Evolutionary conservation across 2,329 filamentous ascomycete genomes (phyloP), one percentile per base, ranked within the genome.

Genomic region (Ustilaginoidea virens): DNA sequence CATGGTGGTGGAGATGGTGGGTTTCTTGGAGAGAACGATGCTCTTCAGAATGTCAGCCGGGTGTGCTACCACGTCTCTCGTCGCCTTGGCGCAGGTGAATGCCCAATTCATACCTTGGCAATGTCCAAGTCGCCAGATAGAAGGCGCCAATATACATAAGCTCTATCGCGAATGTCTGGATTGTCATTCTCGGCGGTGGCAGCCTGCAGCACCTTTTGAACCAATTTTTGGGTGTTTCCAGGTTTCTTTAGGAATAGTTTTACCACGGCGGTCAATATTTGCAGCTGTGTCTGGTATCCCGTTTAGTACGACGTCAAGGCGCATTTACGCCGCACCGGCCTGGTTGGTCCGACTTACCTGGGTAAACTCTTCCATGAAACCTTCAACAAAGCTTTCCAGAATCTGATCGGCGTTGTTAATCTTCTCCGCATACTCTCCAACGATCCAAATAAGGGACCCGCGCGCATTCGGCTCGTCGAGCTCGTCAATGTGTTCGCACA

Each of bases 321-420:
- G 7, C n/a, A 8, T 5, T 4, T 10, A 23, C 18, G 10, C 4
- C 12, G 17, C 22, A 20, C 19, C 10, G 5, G 18, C 14, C 6
- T 19, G 15, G 13, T 17, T 16, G 25, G 15, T 11, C 18, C 16
- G 11, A 26, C 31, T n/a, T 29, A 82, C 80, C 63, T 92, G 87
- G 29, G 86, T 90, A 48, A 94, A 96, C 52, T 98, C 90, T 50
- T 96, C 90, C 51, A 80, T 80, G 52, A 98, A 96, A 1, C 75
- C 78, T 32, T 96, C 90, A 9, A 94, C 87, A 47, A 98, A 98
- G 12, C 80, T 76, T 29, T 74, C 68, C 34, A 98, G 56, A 37
- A 98, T 96, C 42, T 96, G 83, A 38, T 86, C 85, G n/a, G 90
- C 90, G 44, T 98, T 96, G 58, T 73, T 92, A 47, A 98, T 98